These are phyloP conservation scores for Diplodia sapinea DNA, from an alignment of 2,329 filamentous ascomycete genomes.

Conservation along the genomic window DNA sequence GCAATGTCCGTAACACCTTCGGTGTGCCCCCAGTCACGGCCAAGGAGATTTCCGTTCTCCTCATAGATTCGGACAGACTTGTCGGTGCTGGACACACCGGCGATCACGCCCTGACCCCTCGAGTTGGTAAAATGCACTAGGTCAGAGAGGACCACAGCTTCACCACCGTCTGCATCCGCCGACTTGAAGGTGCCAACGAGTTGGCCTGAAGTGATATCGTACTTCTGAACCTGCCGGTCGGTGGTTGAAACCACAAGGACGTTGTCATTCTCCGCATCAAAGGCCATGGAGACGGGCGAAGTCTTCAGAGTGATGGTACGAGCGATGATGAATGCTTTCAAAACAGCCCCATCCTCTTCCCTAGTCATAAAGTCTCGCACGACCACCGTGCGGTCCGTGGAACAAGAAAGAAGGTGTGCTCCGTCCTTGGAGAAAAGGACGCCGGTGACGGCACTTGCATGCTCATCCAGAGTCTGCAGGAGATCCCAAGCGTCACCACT, in stretches of 20 bases:
- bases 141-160: conserved; percentile 83
- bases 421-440: conserved; percentile 77
- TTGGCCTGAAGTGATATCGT: conserved; percentile 70
- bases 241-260: conserved; percentile 65
- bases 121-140: conserved; percentile 67
- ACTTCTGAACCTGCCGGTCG: conserved; percentile 65
- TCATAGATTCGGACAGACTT: conserved; percentile 95
- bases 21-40: conserved; percentile 93
- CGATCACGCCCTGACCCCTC: conserved; percentile 69
- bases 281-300: conserved; percentile 82
- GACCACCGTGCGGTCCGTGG: conserved; percentile 84
- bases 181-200: conserved; percentile 78
- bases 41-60: conserved; percentile 76
- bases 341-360: conserved; percentile 63
- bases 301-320: conserved; percentile 82
- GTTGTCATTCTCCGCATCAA: conserved; percentile 66
- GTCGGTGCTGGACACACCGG: conserved; percentile 92
- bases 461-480: conserved; percentile 90
- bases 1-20: conserved; percentile 88
- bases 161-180: conserved; percentile 76
- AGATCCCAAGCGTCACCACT: conserved; percentile 69
- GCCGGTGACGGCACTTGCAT: conserved; percentile 81
- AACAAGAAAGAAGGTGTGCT: conserved; percentile 78
- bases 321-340: conserved; percentile 76
- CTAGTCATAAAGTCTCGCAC: conserved; percentile 78